These are phyloP conservation scores for Rubus parviflorus DNA, from an alignment of 306 rosid genomes.

Conservation along the genomic window DNA sequence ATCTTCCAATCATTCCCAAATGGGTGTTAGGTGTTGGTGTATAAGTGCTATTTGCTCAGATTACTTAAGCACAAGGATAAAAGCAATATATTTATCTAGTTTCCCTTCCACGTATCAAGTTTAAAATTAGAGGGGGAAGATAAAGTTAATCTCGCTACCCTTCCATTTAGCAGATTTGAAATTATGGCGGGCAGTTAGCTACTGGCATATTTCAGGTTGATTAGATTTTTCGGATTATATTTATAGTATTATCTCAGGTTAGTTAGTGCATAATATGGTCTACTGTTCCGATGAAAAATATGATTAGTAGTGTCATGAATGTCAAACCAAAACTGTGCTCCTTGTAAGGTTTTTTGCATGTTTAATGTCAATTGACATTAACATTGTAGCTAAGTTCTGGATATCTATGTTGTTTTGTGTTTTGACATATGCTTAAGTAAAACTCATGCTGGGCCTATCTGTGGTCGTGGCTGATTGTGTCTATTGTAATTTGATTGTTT, in stretches of 20 bases:
- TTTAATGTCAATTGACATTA: neutral
- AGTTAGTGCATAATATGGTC: neutral
- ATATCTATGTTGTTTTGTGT: neutral
- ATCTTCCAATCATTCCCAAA: neutral
- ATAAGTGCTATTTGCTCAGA: neutral
- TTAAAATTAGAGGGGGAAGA: neutral
- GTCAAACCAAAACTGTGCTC: neutral
- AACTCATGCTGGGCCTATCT: neutral
- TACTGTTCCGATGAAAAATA: neutral
- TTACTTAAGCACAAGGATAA: neutral
- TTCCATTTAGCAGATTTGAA: too few species aligned
- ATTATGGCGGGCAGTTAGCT: too few species aligned
- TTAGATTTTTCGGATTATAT: neutral
- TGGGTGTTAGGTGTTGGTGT: neutral
- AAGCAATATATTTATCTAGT: neutral
- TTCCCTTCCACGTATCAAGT: neutral
- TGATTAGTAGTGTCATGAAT: neutral
- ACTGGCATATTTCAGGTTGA: neutral
- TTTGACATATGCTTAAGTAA: neutral
- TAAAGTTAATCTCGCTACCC: neutral
- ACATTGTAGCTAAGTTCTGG: neutral
- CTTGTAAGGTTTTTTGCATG: neutral
- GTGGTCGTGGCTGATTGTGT: neutral
- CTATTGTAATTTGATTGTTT: slow-evolving; percentile 8
- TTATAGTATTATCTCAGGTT: neutral